Percentiles rank a stretch among this genome's conserved stretches.
These are phyloP conservation scores for Metschnikowia kunwiensis DNA, from an alignment of 805 yeast genomes.

Conservation along the genomic window DNA sequence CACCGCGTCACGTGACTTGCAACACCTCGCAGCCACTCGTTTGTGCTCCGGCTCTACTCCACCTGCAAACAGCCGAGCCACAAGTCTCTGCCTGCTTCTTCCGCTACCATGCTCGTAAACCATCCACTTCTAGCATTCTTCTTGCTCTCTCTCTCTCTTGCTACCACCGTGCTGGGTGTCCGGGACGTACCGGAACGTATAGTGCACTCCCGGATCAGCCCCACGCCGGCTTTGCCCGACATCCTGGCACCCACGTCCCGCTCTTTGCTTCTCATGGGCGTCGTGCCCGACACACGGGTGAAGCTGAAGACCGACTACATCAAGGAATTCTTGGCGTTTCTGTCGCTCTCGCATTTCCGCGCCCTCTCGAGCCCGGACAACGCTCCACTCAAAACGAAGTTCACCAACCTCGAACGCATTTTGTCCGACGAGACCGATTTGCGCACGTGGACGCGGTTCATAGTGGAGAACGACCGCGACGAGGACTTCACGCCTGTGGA, in stretches of 20 bases:
- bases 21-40: no score
- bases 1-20: no score
- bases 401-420: constrained; percentile 28
- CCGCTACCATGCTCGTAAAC: no score
- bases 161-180: constrained; percentile 13
- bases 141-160: constrained; percentile 7
- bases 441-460: constrained; percentile 25
- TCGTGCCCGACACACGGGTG: constrained; percentile 10
- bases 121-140: no score
- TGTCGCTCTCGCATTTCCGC: constrained; percentile 11
- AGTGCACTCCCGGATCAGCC: constrained; percentile 9
- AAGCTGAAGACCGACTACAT: constrained; percentile 24
- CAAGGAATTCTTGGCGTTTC: constrained; percentile 23
- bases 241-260: not conserved
- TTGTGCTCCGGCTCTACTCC: no score
- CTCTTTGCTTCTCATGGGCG: constrained; percentile 7
- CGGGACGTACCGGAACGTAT: constrained; percentile 14
- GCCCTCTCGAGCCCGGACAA: constrained; percentile 9
- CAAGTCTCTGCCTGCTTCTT: no score
- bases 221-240: not conserved
- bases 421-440: constrained; percentile 24
- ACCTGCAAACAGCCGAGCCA: no score
- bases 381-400: constrained; percentile 22
- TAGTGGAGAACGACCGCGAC: constrained; percentile 19
- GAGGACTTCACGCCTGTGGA: constrained; percentile 10